phyloP scores from a whole-genome alignment of 352 stramenopile species.

The Globisporangium irregulare region DNA sequence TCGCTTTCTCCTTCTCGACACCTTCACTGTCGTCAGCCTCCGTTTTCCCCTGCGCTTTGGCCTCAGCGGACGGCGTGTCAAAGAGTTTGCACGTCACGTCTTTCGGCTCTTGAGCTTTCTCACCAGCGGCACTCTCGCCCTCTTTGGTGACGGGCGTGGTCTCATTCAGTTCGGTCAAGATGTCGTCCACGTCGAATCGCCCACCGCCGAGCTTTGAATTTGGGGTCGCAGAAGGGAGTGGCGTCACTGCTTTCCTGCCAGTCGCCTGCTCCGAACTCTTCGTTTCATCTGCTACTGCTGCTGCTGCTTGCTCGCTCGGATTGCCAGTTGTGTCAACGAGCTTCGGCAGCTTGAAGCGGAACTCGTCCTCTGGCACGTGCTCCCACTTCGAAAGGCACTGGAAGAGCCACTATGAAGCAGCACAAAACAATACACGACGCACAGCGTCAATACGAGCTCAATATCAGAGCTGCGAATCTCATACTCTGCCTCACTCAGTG shows the following conservation, averaged over 20 bases:
- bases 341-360: constrained; percentile 31
- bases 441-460: constrained; percentile 3
- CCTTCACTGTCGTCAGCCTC: background rate
- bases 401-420: constrained; percentile 62
- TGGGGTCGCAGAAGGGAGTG: constrained; percentile 17
- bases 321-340: background rate
- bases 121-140: constrained; percentile 1
- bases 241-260: background rate
- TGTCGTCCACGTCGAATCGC: constrained; percentile 53
- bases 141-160: constrained; percentile 32
- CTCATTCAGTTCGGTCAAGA: constrained; percentile 57
- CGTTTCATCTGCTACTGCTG: constrained; percentile 10
- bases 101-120: constrained; percentile 22
- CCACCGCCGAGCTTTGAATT: constrained; percentile 23
- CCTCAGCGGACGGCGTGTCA: constrained; percentile 44
- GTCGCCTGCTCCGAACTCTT: background rate
- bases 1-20: background rate
- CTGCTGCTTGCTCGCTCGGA: constrained; percentile 15
- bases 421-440: constrained; percentile 6
- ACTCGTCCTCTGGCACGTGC: constrained; percentile 52
- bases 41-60: constrained; percentile 15
- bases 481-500: background rate
- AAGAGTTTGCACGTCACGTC: constrained; percentile 48
- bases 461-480: background rate
- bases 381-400: constrained; percentile 65